These are phyloP conservation scores for Macrolepiota fuliginosa DNA, from an alignment of 768 basidiomycete species.

Conservation along the genomic window DNA sequence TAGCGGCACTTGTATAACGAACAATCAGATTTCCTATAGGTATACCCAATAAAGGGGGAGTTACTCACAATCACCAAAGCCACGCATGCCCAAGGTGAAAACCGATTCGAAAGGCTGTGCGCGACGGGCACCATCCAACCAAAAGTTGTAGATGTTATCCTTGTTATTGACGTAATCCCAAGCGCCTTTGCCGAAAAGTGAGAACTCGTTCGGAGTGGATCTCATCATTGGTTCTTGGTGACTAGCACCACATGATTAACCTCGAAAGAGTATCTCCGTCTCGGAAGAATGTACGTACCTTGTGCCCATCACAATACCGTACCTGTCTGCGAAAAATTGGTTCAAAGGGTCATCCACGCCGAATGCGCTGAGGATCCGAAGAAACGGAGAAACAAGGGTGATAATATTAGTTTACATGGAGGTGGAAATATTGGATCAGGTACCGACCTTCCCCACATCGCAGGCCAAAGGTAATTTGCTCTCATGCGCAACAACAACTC, in stretches of 20 bases:
- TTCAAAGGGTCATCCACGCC: slow-evolving; percentile 57
- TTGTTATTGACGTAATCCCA: slow-evolving; percentile 64
- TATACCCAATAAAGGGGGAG: not conserved
- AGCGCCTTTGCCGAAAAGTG: slow-evolving; percentile 47
- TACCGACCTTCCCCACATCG: slow-evolving; percentile 40
- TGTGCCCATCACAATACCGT: slow-evolving; percentile 70
- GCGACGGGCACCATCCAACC: slow-evolving; percentile 56
- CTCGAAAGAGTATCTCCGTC: not conserved
- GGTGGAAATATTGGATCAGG: not conserved
- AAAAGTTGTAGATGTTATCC: slow-evolving; percentile 55
- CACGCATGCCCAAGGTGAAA: slow-evolving; percentile 69
- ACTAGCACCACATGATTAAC: slow-evolving; percentile 22
- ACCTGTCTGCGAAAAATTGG: slow-evolving; percentile 57
- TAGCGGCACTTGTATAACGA: slow-evolving; percentile 42
- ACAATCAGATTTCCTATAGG: not conserved
- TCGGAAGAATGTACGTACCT: slow-evolving; percentile 30
- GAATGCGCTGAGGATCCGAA: slow-evolving; percentile 37
- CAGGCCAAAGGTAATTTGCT: slow-evolving; percentile 70
- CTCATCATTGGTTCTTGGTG: slow-evolving; percentile 78
- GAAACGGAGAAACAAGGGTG: not conserved
- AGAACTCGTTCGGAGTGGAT: slow-evolving; percentile 65
- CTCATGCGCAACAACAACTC: slow-evolving; percentile 65
- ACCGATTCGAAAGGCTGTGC: slow-evolving; percentile 58
- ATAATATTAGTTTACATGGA: not conserved
- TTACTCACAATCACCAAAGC: slow-evolving; percentile 46